Conservation (phyloP, 2,329 filamentous ascomycete species). For the Podosphaera aphanis region DNA sequence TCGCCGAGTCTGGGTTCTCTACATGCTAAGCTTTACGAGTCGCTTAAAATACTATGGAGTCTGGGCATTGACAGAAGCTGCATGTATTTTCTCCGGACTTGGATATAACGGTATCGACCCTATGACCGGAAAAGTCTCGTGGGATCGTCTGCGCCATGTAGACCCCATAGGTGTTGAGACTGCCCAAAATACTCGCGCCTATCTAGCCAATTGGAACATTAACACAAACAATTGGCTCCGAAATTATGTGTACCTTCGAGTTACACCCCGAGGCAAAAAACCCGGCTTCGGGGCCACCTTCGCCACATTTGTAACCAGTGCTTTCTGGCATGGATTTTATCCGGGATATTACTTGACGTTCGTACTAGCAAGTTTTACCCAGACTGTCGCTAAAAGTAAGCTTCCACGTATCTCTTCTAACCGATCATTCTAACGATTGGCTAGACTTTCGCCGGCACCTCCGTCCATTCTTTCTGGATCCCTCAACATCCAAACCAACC, state of each 20-base stretch:
- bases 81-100: constrained; percentile 79
- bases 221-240: constrained; percentile 94
- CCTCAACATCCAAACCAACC: constrained; percentile 44
- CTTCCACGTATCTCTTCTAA: constrained; percentile 7
- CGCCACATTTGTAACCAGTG: constrained; percentile 82
- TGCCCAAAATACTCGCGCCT: constrained; percentile 82
- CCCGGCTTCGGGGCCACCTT: constrained; percentile 86
- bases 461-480: constrained; percentile 77
- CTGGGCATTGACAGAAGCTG: constrained; percentile 79
- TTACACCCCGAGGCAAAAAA: constrained; percentile 87
- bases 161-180: constrained; percentile 65
- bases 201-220: constrained; percentile 89
- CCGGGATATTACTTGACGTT: constrained; percentile 90
- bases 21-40: constrained; percentile 62
- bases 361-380: constrained; percentile 68
- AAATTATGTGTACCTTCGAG: constrained; percentile 86
- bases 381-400: constrained; percentile 85
- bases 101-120: constrained; percentile 87
- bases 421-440: constrained; percentile 3
- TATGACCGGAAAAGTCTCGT: constrained; percentile 61
- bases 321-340: constrained; percentile 95
- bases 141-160: constrained; percentile 80
- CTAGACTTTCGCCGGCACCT: constrained; percentile 71
- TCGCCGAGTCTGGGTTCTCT: constrained; percentile 52
- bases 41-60: constrained; percentile 93